phyloP scores from a whole-genome alignment of 495 filamentous ascomycete genomes.

The Penicillium goetzii region DNA sequence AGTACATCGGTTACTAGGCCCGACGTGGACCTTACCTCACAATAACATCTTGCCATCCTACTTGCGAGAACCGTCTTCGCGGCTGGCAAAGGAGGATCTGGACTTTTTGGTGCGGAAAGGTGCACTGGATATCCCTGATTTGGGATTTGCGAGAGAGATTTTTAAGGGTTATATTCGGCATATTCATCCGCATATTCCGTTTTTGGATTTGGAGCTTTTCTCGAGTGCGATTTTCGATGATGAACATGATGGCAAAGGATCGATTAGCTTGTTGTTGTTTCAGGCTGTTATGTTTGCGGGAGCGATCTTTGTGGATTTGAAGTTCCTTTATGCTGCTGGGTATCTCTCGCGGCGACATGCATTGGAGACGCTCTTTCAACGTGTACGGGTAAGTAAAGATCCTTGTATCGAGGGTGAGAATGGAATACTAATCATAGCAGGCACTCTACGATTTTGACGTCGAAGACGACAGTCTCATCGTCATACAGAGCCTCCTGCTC shows the following conservation, averaged over 20 bases:
- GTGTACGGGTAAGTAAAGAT: slow-evolving; percentile 11
- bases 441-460: slow-evolving; percentile 20
- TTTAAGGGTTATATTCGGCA: slow-evolving; percentile 21
- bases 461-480: slow-evolving; percentile 15
- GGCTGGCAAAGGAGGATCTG: slow-evolving; percentile 11
- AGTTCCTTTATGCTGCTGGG: slow-evolving; percentile 61
- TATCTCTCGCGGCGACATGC: slow-evolving; percentile 39
- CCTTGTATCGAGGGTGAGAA: neutral
- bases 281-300: slow-evolving; percentile 74
- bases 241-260: slow-evolving; percentile 26
- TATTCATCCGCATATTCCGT: slow-evolving; percentile 77
- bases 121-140: slow-evolving; percentile 10
- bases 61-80: slow-evolving; percentile 6
- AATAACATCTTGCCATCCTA: slow-evolving; percentile 13
- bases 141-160: slow-evolving; percentile 7
- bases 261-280: slow-evolving; percentile 67
- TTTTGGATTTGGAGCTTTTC: slow-evolving; percentile 68
- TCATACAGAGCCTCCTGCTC: slow-evolving; percentile 22
- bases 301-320: slow-evolving; percentile 67
- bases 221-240: slow-evolving; percentile 55
- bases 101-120: slow-evolving; percentile 17
- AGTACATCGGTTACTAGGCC: slow-evolving; percentile 19
- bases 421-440: neutral
- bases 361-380: slow-evolving; percentile 15
- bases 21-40: slow-evolving; percentile 17